Evolutionary conservation across 495 filamentous ascomycete species (phyloP), one percentile per base, ranked within the genome.

Genomic region (Aspergillus steynii): DNA sequence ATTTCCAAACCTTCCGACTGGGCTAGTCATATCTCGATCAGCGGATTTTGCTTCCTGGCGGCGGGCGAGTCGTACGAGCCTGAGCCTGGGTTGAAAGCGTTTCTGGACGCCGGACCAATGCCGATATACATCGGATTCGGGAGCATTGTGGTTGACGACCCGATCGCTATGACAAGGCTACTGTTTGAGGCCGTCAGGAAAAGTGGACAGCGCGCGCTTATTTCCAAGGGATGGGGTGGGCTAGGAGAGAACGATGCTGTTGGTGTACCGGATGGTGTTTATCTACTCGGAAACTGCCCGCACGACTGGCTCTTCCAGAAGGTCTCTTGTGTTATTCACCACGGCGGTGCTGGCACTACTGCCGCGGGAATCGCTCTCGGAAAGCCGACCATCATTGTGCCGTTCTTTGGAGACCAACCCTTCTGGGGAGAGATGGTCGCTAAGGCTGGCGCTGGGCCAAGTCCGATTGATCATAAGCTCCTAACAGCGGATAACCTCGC

Each of bases 41-140:
- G 84, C 29, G 91, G 91, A 0, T 94, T 92, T 68, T 88, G 84
- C 61, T 93, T 93, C 65, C 79, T 91, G 2, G 80, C 86, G 4
- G 69, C 86, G 7, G 85, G 87, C 6, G 82, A 83, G 9, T 74
- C 80, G n/a, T 93, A 86, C 63, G 82, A 76, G 0, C 91, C 90
- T 0, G 80, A 83, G 1, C 76, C 80, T 9, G 85, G 86, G 10
- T 78, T 96, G 14, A 74, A 73, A 0, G 76, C 71, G 3, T 96
- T 92, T 61, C 81, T 96, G 1, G 79, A 80, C 3, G 77, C 79
- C 3, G 88, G 88, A 0, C 84, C 89, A 12, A 83, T 86, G 4
- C 91, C 91, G 0, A 82, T 93, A 0, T 94, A 94, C 61, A 90
- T 93, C 59, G 90, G 90, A 0, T 93, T 94, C 64, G 90, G 90